Base-by-base conservation (phyloP, 352 stramenopile species). In the Globisporangium yorkense region DNA sequence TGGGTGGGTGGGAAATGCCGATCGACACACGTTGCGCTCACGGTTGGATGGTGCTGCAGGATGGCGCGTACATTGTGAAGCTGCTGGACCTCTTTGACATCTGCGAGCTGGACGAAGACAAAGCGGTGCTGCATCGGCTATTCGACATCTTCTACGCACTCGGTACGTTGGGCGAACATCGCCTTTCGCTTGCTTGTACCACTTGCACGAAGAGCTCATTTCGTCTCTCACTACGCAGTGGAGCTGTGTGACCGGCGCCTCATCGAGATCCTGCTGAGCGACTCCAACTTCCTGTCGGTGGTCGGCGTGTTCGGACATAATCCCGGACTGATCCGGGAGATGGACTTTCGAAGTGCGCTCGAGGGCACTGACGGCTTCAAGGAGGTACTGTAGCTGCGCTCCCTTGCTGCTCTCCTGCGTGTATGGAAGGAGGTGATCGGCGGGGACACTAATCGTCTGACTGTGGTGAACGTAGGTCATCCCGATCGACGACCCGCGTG, bases 271-370 rank as follows among this genome's bases (percentile, higher is more conserved):
- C 60, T 94, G 43, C 62, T 94, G 29, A 87, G 57, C 56, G 82
- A 92, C 51, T 55, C 67, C 18, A 88, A 92, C 63, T 94, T 94
- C 52, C 66, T 92, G 48, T 89, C 84, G 39, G 79, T 94, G 16
- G 72, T 94, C 37, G 82, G 81, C 51, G 81, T 92, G 18, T 82
- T 94, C 37, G 84, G 82, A 15, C 75, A 89, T 66, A 94, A 94
- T 57, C 84, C 82, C 2, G 71, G 77, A 37, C 66, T 92, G 40
- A 84, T 92, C 56, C 68, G 67, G 21, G 75, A 87, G 52, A 89
- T 91, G 67, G 76, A 89, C 47, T 94, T 94, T 56, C 68, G 84
- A 29, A 69, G 70, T 31, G 74, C 72, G 8, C 61, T 94, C 27
- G 82, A 92, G 61, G 69, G 71, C 59, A 68, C 70, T 35, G 59